Evolutionary conservation across 345 rosid species (phyloP).

Genomic region (Zanthoxylum bungeanum): DNA sequence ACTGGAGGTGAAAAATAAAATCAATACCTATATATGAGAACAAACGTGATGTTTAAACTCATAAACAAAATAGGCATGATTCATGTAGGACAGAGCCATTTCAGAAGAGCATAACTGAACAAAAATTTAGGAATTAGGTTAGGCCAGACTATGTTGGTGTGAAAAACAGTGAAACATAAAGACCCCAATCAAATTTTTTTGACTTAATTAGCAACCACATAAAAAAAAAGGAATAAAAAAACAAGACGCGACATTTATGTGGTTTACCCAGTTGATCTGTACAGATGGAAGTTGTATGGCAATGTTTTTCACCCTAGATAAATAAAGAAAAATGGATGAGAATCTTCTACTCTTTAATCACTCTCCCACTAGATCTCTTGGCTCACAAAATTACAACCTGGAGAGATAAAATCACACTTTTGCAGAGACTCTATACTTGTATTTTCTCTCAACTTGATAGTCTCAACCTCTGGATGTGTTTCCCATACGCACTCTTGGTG

Average conservation of each 20-base stretch:
- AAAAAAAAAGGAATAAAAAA: neutral
- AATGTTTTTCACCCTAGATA: neutral
- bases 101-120: neutral
- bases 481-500: neutral
- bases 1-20: neutral
- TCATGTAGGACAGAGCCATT: neutral
- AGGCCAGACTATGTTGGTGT: neutral
- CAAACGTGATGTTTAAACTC: neutral
- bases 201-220: neutral
- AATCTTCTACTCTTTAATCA: neutral
- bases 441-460: neutral
- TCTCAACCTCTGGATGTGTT: neutral
- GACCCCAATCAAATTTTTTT: neutral
- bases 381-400: neutral
- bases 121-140: neutral
- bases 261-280: neutral
- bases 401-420: neutral
- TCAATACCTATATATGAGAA: neutral
- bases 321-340: neutral
- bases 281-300: neutral
- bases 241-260: neutral
- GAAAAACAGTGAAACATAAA: neutral
- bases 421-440: neutral
- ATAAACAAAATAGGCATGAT: neutral
- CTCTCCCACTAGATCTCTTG: neutral